phyloP scores from a whole-genome alignment of 345 rosid species.

The Gossypium thurberi region DNA sequence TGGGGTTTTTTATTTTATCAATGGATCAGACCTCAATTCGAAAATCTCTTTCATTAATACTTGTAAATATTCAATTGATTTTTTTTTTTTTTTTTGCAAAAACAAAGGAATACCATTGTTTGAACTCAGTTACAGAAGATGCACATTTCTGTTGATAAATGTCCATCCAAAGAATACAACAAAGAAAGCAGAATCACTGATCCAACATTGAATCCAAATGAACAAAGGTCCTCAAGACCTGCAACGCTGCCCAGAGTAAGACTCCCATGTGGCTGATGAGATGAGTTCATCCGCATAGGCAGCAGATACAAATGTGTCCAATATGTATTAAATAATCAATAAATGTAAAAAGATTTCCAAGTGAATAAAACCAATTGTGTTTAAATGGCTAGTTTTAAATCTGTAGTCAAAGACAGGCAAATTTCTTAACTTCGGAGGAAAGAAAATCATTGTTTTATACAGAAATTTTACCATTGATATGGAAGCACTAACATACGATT shows the following conservation, averaged over 20 bases:
- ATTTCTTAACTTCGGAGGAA: not conserved
- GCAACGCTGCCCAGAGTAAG: not conserved
- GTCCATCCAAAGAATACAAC: not conserved
- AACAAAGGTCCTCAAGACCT: not conserved
- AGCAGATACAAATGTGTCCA: not conserved
- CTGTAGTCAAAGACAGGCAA: not conserved
- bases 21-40: not conserved
- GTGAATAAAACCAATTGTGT: not conserved
- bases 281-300: not conserved
- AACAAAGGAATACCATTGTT: not conserved
- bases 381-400: not conserved
- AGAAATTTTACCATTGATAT: not conserved
- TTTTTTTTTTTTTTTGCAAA: not conserved
- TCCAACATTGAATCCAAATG: not conserved
- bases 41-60: not conserved
- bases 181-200: not conserved
- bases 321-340: not conserved
- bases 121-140: not conserved
- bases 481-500: slow-evolving; percentile 11
- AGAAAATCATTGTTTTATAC: not conserved
- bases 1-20: not conserved
- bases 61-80: not conserved
- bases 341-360: not conserved
- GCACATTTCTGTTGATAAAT: not conserved
- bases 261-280: not conserved